Evolutionary conservation across 2,329 filamentous ascomycete species (phyloP).

Genomic region (Salinomyces thailandicus): DNA sequence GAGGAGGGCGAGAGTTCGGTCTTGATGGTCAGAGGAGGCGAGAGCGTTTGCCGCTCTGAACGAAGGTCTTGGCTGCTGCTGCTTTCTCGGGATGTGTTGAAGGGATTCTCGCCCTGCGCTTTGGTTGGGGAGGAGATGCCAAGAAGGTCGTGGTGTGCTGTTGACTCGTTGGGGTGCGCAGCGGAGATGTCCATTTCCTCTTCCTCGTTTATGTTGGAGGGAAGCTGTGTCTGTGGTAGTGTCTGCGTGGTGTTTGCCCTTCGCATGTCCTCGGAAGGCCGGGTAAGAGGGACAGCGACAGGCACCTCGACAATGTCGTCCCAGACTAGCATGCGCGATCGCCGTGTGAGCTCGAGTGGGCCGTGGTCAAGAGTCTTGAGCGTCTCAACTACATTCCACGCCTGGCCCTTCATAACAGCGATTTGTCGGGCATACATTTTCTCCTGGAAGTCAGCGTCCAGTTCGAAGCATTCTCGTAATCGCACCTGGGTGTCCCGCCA

Average conservation of each 20-base stretch:
- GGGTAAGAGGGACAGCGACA: conserved; percentile 80
- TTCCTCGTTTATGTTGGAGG: conserved; percentile 38
- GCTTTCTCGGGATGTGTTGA: conserved; percentile 39
- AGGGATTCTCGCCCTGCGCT: conserved; percentile 31
- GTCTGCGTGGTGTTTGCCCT: conserved; percentile 37
- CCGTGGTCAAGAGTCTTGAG: conserved; percentile 88
- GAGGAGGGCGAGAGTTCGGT: conserved; percentile 1
- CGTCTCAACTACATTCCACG: conserved; percentile 98
- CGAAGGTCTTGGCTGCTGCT: conserved; percentile 32
- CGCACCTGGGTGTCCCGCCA: conserved; percentile 90
- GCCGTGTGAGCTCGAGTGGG: conserved; percentile 80
- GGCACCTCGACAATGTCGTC: conserved; percentile 95
- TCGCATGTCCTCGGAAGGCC: conserved; percentile 74
- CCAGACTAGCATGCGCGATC: conserved; percentile 91
- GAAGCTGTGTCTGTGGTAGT: conserved; percentile 11
- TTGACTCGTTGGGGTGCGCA: conserved; percentile 48
- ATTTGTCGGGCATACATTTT: conserved; percentile 98
- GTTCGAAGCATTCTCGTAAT: conserved; percentile 74
- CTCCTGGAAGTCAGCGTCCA: conserved; percentile 94
- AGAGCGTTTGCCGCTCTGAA: conserved; percentile 9
- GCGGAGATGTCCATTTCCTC: conserved; percentile 91
- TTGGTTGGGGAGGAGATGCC: conserved; percentile 34
- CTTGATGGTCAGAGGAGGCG: conserved; percentile 1
- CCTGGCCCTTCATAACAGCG: conserved; percentile 97
- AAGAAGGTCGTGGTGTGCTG: conserved; percentile 55